Evolutionary conservation across 2,329 filamentous ascomycete genomes (phyloP), one percentile per base, ranked within the genome.

Genomic region (Cordyceps pruinosa): DNA sequence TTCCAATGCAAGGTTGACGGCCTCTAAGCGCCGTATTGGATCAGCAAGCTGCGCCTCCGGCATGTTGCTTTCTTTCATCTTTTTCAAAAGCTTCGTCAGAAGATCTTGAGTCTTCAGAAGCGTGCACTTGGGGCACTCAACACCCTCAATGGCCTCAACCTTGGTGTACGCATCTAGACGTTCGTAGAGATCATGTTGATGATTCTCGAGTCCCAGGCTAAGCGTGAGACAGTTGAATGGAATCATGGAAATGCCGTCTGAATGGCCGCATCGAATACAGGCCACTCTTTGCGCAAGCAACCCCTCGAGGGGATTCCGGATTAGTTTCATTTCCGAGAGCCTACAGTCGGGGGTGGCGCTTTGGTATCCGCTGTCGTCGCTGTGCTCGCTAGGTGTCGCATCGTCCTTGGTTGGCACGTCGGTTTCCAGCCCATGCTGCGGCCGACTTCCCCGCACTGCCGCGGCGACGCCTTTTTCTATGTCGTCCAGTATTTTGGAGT

Each of bases 221-320:
- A 97, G 82, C 0, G 93, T 97, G 47, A 97, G 75, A 66, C 91
- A 97, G 67, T 94, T 97, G 77, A 97, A 97, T 0, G 91, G 90
- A 21, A 90, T 95, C 73, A 97, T 83, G 1, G 89, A 91, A 15
- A 97, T 78, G 1, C 92, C 92, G 65, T 96, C 91, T 0, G 90
- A 91, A 72, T 89, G 88, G 8, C 90, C 90, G 68, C 94, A 99
- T 46, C 79, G 78, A 56, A 89, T 86, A 69, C 94, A 99, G 0
- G 89, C 89, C 1, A 97, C 91, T 39, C 91, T 82, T 71, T 97
- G 93, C 1, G 92, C 93, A 9, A 91, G 79, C 21, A 96, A 75
- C 0, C 94, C 94, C 69, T 97, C 91, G 2, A 97, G 75, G 0
- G 94, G 94, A 63, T 94, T 96, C 46, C 80, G 80, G 6, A 81